Evolutionary conservation across 1,139 yeast species (phyloP).

Genomic region (Yamadazyma kanchanaburiensis): DNA sequence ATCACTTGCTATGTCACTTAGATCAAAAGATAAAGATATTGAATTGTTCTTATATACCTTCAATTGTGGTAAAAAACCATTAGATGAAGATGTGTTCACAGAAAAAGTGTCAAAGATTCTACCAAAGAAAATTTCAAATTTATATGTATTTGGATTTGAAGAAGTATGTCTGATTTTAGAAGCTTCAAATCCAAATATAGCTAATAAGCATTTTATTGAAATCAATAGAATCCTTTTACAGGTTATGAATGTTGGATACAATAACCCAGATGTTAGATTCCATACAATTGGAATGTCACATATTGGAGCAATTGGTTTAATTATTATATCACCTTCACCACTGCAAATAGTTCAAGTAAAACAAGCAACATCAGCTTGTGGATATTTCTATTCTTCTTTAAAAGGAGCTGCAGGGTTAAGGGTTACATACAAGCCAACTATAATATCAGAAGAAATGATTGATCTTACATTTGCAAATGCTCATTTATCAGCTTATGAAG

Average conservation of each 20-base stretch:
- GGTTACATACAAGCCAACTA: slow-evolving; percentile 30
- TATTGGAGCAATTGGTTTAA: slow-evolving; percentile 65
- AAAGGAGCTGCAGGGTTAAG: slow-evolving; percentile 76
- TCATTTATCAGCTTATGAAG: slow-evolving; percentile 80
- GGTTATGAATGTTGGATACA: slow-evolving; percentile 33
- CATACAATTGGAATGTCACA: slow-evolving; percentile 44
- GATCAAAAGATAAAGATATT: slow-evolving; percentile 4
- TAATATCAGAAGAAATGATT: slow-evolving; percentile 13
- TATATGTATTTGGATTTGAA: slow-evolving; percentile 70
- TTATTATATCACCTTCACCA: slow-evolving; percentile 48
- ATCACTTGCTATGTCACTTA: too few relatives aligned
- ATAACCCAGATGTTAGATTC: slow-evolving; percentile 29
- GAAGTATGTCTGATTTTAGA: slow-evolving; percentile 68
- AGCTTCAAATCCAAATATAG: slow-evolving; percentile 46
- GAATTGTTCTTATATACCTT: slow-evolving; percentile 34
- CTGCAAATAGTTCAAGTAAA: slow-evolving; percentile 28
- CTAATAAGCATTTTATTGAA: slow-evolving; percentile 37
- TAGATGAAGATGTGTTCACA: slow-evolving; percentile 22
- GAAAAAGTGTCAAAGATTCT: slow-evolving; percentile 23
- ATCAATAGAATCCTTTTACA: slow-evolving; percentile 39
- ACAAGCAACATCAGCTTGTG: slow-evolving; percentile 45
- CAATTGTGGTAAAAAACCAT: slow-evolving; percentile 32
- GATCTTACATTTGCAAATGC: slow-evolving; percentile 62
- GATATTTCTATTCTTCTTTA: slow-evolving; percentile 56
- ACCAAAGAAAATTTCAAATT: slow-evolving; percentile 34